A percentile compares a stretch with the other conserved stretches of the same genome.
Conservation (phyloP, 805 yeast species). For the Pichia scutulata region DNA sequence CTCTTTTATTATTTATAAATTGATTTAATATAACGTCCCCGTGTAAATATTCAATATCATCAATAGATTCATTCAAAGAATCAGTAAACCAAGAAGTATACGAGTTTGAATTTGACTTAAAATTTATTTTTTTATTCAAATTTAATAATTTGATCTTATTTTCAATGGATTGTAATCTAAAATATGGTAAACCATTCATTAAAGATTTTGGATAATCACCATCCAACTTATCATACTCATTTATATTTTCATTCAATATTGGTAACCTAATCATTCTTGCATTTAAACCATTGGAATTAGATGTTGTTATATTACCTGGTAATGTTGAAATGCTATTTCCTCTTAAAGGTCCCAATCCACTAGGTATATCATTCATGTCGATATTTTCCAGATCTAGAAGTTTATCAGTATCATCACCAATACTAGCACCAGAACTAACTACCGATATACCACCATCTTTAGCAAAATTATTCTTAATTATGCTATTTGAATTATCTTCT, state of each 20-base stretch:
- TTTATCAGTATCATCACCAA: not conserved
- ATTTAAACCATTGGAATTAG: conserved; percentile 21
- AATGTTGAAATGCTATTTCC: conserved; percentile 17
- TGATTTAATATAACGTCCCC: conserved; percentile 40
- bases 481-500: conserved; percentile 12
- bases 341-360: conserved; percentile 16
- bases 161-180: conserved; percentile 24
- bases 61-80: conserved; percentile 29
- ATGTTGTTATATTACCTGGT: conserved; percentile 17
- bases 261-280: conserved; percentile 25
- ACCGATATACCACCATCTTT: not conserved
- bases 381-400: not conserved
- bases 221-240: not conserved
- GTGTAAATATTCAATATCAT: conserved; percentile 42
- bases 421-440: not conserved
- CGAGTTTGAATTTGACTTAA: conserved; percentile 17
- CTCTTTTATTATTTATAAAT: conserved; percentile 35
- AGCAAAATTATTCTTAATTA: not conserved
- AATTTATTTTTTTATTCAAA: conserved; percentile 21
- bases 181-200: conserved; percentile 38
- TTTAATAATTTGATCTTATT: conserved; percentile 20
- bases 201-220: conserved; percentile 17
- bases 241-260: conserved; percentile 9
- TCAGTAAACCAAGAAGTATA: conserved; percentile 25
- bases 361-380: not conserved